Percentiles rank a stretch among this genome's conserved stretches.
Conservation (phyloP, 1,139 yeast species). For the Suhomyces atakaporum region DNA sequence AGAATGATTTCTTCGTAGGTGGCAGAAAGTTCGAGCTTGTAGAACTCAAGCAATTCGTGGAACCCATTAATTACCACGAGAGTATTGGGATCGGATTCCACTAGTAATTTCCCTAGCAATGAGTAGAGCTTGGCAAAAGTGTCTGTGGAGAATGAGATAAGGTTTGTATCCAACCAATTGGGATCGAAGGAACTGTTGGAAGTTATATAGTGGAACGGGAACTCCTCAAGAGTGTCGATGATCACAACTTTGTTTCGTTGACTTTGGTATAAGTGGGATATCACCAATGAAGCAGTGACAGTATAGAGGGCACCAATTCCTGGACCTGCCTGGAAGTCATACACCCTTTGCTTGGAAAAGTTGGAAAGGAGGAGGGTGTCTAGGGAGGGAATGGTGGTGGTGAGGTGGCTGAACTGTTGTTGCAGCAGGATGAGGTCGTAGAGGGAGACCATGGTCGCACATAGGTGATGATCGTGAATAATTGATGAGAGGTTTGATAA, state of each 20-base stretch:
- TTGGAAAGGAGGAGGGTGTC: conserved; percentile 24
- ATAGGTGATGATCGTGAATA: too few relatives aligned
- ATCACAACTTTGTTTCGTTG: conserved; percentile 25
- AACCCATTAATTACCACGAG: conserved; percentile 34
- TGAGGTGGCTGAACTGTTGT: conserved; percentile 22
- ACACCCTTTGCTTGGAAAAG: conserved; percentile 22
- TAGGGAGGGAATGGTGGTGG: conserved; percentile 31
- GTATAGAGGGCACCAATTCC: conserved; percentile 27
- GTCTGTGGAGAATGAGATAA: conserved; percentile 23
- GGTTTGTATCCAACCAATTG: conserved; percentile 19
- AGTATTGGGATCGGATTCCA: conserved; percentile 7
- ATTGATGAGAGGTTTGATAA: too few relatives aligned
- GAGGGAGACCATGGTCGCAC: conserved; percentile 28
- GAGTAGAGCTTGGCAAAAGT: conserved; percentile 32
- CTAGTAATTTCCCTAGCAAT: conserved; percentile 18
- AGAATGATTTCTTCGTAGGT: conserved; percentile 38
- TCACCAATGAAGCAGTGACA: conserved; percentile 27
- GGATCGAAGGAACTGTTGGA: conserved; percentile 22
- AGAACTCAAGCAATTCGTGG: conserved; percentile 40
- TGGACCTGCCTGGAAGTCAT: conserved; percentile 44
- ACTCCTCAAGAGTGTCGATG: conserved; percentile 33
- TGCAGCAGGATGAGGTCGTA: conserved; percentile 24
- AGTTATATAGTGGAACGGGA: conserved; percentile 29
- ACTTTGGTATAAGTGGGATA: conserved; percentile 28
- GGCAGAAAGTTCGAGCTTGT: conserved; percentile 36